A percentile compares a stretch with the other conserved stretches of the same genome.
These are phyloP conservation scores for Oryza longistaminata DNA, from an alignment of 176 grass and related monocot genomes.

Conservation along the genomic window DNA sequence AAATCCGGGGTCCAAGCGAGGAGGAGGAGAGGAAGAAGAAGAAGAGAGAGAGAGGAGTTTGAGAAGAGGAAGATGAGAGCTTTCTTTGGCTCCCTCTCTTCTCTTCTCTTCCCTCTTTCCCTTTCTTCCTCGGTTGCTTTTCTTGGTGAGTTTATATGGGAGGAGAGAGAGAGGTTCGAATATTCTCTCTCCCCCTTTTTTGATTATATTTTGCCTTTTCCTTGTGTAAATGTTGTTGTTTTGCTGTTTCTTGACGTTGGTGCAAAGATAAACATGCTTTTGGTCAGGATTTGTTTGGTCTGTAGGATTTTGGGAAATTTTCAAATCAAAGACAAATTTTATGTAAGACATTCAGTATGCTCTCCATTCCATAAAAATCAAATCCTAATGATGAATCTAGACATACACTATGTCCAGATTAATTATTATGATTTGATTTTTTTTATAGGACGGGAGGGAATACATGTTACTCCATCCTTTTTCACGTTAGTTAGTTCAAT, in stretches of 20 bases:
- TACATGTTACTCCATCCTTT: not conserved
- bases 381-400: too few species aligned
- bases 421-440: too few species aligned
- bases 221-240: conserved; percentile 1
- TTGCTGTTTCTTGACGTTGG: conserved; percentile 12
- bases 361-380: not conserved
- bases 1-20: conserved; percentile 39
- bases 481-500: not conserved
- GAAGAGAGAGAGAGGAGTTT: conserved; percentile 28
- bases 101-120: conserved; percentile 2
- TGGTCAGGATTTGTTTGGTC: conserved; percentile 22
- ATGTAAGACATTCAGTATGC: not conserved
- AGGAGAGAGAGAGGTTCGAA: conserved; percentile 3
- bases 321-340: not conserved
- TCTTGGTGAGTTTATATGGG: conserved; percentile 53
- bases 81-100: conserved; percentile 34
- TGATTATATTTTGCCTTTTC: conserved; percentile 22
- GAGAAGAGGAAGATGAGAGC: conserved; percentile 42
- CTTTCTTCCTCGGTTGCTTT: conserved; percentile 27
- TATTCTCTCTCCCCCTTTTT: conserved; percentile 36
- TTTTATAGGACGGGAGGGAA: too few species aligned
- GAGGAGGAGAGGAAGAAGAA: not conserved
- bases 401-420: too few species aligned
- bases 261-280: conserved; percentile 43
- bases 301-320: not conserved